phyloP scores from a whole-genome alignment of 208 protist genomes.

The Angomonas ambiguus region DNA sequence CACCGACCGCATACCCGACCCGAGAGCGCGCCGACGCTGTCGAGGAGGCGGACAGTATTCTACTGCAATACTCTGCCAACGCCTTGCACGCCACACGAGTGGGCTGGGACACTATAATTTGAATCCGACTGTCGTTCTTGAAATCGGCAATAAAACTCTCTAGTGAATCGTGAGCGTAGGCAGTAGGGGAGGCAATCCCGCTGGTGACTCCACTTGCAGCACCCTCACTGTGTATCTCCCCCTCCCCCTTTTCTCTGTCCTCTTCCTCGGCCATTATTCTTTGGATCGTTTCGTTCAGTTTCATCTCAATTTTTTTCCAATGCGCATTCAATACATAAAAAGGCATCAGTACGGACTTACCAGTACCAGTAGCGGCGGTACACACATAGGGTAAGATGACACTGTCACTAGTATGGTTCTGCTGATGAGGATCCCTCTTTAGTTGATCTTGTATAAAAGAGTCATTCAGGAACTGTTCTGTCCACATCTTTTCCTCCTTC shows the following conservation, averaged over 20 bases:
- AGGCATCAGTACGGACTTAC: slow-evolving; percentile 68
- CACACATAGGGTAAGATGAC: slow-evolving; percentile 32
- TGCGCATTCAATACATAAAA: slow-evolving; percentile 67
- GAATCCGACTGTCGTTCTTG: slow-evolving; percentile 36
- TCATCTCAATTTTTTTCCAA: slow-evolving; percentile 40
- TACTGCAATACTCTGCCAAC: slow-evolving; percentile 42
- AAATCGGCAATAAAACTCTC: slow-evolving; percentile 36
- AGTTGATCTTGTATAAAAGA: too few species aligned
- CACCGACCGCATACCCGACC: slow-evolving; percentile 74
- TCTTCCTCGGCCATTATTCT: too few species aligned
- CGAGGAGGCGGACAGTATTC: slow-evolving; percentile 15
- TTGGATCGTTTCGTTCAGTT: slow-evolving; percentile 23
- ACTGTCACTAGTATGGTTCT: background rate
- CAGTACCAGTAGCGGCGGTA: slow-evolving; percentile 54
- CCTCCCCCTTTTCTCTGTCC: background rate
- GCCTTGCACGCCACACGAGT: slow-evolving; percentile 71
- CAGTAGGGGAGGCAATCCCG: too few species aligned
- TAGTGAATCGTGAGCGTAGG: slow-evolving; percentile 12
- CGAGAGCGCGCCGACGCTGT: slow-evolving; percentile 16
- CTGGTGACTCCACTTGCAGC: slow-evolving; percentile 1
- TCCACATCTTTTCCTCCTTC: background rate
- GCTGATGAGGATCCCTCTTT: too few species aligned
- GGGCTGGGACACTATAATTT: slow-evolving; percentile 79
- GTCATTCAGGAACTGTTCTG: background rate
- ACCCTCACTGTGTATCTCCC: slow-evolving; percentile 10